Conservation (phyloP, 768 basidiomycete species). For the Pleurotus djamor region DNA sequence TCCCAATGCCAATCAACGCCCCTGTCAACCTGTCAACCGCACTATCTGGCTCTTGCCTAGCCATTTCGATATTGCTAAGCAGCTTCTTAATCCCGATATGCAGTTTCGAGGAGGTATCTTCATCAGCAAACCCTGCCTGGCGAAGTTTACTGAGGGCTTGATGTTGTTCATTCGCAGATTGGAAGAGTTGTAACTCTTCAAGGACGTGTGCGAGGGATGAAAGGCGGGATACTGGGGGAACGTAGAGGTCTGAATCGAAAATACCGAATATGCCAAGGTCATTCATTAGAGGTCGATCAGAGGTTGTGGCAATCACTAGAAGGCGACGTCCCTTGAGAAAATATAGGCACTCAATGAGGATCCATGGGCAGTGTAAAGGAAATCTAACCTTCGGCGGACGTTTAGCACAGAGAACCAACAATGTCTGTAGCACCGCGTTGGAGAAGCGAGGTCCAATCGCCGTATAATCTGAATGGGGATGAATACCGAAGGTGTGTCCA, state of each 20-base stretch:
- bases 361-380: not conserved
- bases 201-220: slow-evolving; percentile 74
- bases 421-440: slow-evolving; percentile 86
- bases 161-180: slow-evolving; percentile 46
- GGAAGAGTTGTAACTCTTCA: slow-evolving; percentile 77
- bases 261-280: slow-evolving; percentile 88
- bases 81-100: slow-evolving; percentile 94
- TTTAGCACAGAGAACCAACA: slow-evolving; percentile 85
- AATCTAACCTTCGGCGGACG: slow-evolving; percentile 84
- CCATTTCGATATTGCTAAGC: slow-evolving; percentile 92
- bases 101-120: slow-evolving; percentile 39
- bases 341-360: not conserved
- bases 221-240: slow-evolving; percentile 78
- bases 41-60: slow-evolving; percentile 89
- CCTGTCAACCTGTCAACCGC: slow-evolving; percentile 69
- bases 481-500: not conserved
- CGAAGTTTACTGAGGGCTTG: slow-evolving; percentile 64
- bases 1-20: slow-evolving; percentile 57
- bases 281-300: slow-evolving; percentile 78
- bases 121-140: slow-evolving; percentile 71
- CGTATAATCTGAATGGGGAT: slow-evolving; percentile 73
- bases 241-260: slow-evolving; percentile 86
- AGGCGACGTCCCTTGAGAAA: slow-evolving; percentile 77
- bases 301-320: slow-evolving; percentile 89
- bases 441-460: slow-evolving; percentile 97